phyloP scores from a whole-genome alignment of 1,284 basidiomycete genomes.

The Sanguinoderma infundibulare region DNA sequence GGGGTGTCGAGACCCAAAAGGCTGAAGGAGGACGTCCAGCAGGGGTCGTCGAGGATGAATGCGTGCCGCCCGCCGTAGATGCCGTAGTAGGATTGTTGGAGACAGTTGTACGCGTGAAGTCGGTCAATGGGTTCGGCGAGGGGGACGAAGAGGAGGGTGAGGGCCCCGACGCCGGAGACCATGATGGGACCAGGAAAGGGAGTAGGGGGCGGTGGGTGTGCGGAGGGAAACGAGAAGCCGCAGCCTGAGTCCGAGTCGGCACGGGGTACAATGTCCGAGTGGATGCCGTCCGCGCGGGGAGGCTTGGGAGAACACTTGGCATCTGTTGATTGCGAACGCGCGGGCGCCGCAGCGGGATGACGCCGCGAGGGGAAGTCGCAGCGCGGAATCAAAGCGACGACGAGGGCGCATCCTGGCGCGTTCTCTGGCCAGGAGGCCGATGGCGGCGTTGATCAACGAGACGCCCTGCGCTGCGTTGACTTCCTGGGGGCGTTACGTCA shows the following conservation, averaged over 20 bases:
- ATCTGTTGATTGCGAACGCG: too few species aligned
- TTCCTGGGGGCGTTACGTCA: too few species aligned
- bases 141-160: constrained; percentile 16
- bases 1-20: constrained; percentile 2
- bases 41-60: constrained; percentile 14
- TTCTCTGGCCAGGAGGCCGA: too few species aligned
- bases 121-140: constrained; percentile 6
- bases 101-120: constrained; percentile 11
- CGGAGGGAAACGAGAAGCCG: background rate
- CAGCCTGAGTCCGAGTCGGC: too few species aligned
- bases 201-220: background rate
- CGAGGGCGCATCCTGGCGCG: too few species aligned
- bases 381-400: too few species aligned
- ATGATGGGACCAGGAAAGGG: background rate
- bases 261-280: background rate
- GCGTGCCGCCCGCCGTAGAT: constrained; percentile 15
- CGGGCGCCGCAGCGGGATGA: too few species aligned
- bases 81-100: constrained; percentile 12
- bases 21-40: constrained; percentile 7
- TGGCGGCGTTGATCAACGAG: too few species aligned
- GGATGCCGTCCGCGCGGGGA: too few species aligned
- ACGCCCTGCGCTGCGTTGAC: too few species aligned
- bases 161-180: constrained; percentile 6
- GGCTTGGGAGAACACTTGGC: too few species aligned
- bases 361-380: too few species aligned